Conservation (phyloP, 108 stramenopile species). For the Pseudonitzschia pungens region DNA sequence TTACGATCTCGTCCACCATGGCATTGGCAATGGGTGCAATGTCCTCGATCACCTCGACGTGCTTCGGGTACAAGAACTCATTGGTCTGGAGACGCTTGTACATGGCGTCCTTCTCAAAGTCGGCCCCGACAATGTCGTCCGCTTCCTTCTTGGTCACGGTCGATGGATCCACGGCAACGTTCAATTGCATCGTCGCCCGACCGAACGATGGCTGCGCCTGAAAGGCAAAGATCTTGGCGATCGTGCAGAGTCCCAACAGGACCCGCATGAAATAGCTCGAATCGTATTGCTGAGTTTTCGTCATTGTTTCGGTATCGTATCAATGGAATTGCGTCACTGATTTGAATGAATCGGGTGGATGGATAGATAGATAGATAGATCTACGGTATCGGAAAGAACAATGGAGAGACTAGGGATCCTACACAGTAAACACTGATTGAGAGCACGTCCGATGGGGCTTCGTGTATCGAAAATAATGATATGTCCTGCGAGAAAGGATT, state of each 20-base stretch:
- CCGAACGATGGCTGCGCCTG: slow-evolving; percentile 10
- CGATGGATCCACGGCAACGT: slow-evolving; percentile 67
- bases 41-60: slow-evolving; percentile 90
- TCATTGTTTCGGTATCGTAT: no score
- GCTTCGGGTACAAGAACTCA: slow-evolving; percentile 82
- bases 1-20: slow-evolving; percentile 86
- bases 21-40: slow-evolving; percentile 74
- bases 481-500: background rate
- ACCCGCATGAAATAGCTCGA: slow-evolving; percentile 16
- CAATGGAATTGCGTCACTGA: no score
- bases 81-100: slow-evolving; percentile 58
- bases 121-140: slow-evolving; percentile 77
- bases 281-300: slow-evolving; percentile 8
- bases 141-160: slow-evolving; percentile 80
- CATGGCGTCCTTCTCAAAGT: slow-evolving; percentile 55
- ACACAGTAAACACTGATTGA: no score
- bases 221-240: slow-evolving; percentile 23
- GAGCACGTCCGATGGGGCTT: no score
- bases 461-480: background rate
- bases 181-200: slow-evolving; percentile 6
- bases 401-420: no score
- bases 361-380: no score
- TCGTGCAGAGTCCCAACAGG: slow-evolving; percentile 11
- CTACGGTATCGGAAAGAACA: no score
- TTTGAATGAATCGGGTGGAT: no score